These are phyloP conservation scores for Ogataea saltuana DNA, from an alignment of 805 yeast genomes.

Conservation along the genomic window DNA sequence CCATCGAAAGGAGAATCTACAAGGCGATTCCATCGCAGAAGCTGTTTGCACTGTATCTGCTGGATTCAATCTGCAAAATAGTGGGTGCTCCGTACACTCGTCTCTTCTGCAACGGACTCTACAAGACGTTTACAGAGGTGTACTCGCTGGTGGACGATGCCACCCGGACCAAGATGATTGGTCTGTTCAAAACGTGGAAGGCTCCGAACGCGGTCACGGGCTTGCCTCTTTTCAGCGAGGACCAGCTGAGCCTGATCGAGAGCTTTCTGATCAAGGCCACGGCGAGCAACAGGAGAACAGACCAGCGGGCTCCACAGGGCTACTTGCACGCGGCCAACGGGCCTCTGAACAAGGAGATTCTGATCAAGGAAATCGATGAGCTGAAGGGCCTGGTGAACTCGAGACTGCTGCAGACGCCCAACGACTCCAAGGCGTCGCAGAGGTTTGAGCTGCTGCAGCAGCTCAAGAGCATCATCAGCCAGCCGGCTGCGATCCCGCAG, in stretches of 20 bases:
- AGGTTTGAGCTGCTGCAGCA: constrained; percentile 47
- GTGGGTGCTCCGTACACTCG: constrained; percentile 89
- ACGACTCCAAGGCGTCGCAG: constrained; percentile 43
- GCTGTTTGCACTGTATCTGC: constrained; percentile 75
- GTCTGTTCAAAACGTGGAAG: constrained; percentile 88
- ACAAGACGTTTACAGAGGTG: constrained; percentile 68
- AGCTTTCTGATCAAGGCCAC: constrained; percentile 66
- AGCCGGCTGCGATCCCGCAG: constrained; percentile 29
- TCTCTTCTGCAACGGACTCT: constrained; percentile 68
- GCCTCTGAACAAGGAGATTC: constrained; percentile 18
- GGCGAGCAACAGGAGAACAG: constrained; percentile 36
- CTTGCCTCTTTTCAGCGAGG: constrained; percentile 68
- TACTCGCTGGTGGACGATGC: constrained; percentile 77
- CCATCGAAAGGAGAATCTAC: constrained; percentile 71
- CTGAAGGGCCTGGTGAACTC: constrained; percentile 45
- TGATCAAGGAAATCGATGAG: constrained; percentile 37
- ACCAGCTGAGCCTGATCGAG: constrained; percentile 71
- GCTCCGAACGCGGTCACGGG: constrained; percentile 60
- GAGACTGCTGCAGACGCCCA: constrained; percentile 38
- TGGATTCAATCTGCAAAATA: constrained; percentile 90
- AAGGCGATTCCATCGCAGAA: constrained; percentile 83
- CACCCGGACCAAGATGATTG: constrained; percentile 71
- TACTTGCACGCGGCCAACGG: constrained; percentile 2
- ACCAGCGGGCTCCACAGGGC: constrained; percentile 13
- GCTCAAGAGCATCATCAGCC: constrained; percentile 41